These are phyloP conservation scores for Daldinia grandis DNA, from an alignment of 495 filamentous ascomycete genomes.

Conservation along the genomic window DNA sequence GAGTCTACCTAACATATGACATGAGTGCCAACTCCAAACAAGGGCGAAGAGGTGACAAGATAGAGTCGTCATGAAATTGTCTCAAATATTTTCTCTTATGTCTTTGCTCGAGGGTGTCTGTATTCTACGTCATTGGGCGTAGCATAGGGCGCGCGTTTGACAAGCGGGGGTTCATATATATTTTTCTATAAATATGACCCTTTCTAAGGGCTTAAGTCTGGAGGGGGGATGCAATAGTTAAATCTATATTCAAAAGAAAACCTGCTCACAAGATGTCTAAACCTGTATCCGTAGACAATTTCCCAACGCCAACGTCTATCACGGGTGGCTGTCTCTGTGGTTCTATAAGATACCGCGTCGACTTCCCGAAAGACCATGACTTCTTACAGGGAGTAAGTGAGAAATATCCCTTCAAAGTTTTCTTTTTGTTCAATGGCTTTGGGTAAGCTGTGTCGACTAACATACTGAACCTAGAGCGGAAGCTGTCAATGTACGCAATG, in stretches of 20 bases:
- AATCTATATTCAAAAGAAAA: neutral
- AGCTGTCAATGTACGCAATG: conserved; percentile 56
- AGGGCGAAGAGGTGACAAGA: neutral
- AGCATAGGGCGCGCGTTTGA: conserved; percentile 38
- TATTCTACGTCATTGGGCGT: conserved; percentile 19
- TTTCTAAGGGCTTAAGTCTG: neutral
- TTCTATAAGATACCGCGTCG: conserved; percentile 46
- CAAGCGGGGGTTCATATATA: conserved; percentile 26
- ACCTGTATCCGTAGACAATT: conserved; percentile 18
- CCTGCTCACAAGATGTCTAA: conserved; percentile 16
- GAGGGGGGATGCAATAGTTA: neutral
- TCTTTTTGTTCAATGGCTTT: no score
- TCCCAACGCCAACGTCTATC: conserved; percentile 47
- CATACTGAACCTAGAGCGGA: conserved; percentile 32
- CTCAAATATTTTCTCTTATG: neutral
- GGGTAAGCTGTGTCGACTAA: no score
- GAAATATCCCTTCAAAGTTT: neutral
- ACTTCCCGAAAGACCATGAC: conserved; percentile 50
- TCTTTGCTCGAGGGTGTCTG: neutral
- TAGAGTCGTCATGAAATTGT: neutral
- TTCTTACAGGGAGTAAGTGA: conserved; percentile 44
- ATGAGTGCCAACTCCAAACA: neutral
- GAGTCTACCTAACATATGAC: neutral
- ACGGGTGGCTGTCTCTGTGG: conserved; percentile 55
- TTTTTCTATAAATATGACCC: neutral